phyloP scores from a whole-genome alignment of 495 filamentous ascomycete species.

The Aspergillus saccharolyticus region DNA sequence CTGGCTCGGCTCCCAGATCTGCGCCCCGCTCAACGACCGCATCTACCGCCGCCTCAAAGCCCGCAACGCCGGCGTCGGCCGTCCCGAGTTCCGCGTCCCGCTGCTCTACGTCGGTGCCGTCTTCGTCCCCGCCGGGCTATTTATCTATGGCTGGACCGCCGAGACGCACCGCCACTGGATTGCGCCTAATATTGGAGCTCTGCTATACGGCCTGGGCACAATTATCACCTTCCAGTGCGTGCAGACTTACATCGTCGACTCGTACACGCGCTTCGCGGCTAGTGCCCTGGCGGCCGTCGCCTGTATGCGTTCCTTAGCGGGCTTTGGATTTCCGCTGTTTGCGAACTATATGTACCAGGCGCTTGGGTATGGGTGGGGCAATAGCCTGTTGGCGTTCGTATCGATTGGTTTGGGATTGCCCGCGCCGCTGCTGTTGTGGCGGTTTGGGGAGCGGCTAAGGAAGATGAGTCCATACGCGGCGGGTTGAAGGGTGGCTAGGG shows the following conservation, averaged over 20 bases:
- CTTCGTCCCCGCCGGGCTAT: constrained; percentile 57
- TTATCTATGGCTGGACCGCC: constrained; percentile 70
- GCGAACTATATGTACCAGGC: constrained; percentile 57
- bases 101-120: constrained; percentile 55
- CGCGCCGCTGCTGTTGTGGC: constrained; percentile 59
- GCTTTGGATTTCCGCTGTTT: constrained; percentile 76
- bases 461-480: constrained; percentile 64
- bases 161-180: constrained; percentile 64
- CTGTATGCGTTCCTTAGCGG: constrained; percentile 61
- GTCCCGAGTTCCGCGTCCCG: constrained; percentile 65
- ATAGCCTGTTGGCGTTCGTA: constrained; percentile 54
- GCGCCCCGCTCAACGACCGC: constrained; percentile 57
- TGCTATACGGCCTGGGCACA: constrained; percentile 52
- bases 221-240: constrained; percentile 66
- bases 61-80: constrained; percentile 50
- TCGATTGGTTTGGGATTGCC: constrained; percentile 52
- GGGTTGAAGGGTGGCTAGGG: constrained; percentile 25
- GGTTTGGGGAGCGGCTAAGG: constrained; percentile 50
- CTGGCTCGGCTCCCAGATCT: constrained; percentile 58
- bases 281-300: constrained; percentile 63
- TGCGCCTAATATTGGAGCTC: constrained; percentile 63
- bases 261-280: constrained; percentile 70
- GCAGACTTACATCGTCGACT: constrained; percentile 73
- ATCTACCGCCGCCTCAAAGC: constrained; percentile 60
- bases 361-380: constrained; percentile 62